These are phyloP conservation scores for Globisporangium canariense DNA, from an alignment of 352 stramenopile species.

Conservation along the genomic window DNA sequence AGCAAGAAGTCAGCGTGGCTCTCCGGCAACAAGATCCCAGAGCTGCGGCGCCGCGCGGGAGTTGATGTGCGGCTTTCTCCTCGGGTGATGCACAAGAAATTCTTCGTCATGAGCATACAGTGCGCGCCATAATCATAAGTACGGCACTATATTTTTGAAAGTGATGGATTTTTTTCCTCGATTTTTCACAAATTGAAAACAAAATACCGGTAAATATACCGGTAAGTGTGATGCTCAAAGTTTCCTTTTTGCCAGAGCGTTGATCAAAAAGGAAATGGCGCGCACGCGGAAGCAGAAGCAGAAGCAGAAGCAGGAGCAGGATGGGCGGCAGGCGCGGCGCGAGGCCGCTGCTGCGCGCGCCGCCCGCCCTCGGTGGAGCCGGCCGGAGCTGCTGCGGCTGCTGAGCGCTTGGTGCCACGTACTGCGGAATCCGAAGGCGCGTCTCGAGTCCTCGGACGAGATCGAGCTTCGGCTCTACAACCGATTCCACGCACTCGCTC, in stretches of 20 bases:
- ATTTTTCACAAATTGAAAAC: too few species aligned
- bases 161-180: too few species aligned
- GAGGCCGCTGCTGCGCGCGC: neutral
- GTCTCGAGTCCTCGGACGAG: neutral
- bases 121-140: too few species aligned
- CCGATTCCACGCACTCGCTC: neutral
- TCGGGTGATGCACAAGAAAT: too few species aligned
- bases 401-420: neutral
- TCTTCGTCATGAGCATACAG: too few species aligned
- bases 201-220: too few species aligned
- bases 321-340: neutral
- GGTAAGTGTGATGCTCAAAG: too few species aligned
- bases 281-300: neutral
- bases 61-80: too few species aligned
- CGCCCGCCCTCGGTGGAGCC: neutral
- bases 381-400: neutral
- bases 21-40: too few species aligned
- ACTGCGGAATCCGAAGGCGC: neutral
- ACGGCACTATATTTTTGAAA: too few species aligned
- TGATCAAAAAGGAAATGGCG: neutral
- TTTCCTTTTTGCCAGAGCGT: neutral
- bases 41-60: too few species aligned
- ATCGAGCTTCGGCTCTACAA: neutral
- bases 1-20: too few species aligned
- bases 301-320: neutral